A percentile compares a stretch with the other conserved stretches of the same genome.
Evolutionary conservation across 768 basidiomycete species (phyloP).

Genomic region (Suillus alpinus): DNA sequence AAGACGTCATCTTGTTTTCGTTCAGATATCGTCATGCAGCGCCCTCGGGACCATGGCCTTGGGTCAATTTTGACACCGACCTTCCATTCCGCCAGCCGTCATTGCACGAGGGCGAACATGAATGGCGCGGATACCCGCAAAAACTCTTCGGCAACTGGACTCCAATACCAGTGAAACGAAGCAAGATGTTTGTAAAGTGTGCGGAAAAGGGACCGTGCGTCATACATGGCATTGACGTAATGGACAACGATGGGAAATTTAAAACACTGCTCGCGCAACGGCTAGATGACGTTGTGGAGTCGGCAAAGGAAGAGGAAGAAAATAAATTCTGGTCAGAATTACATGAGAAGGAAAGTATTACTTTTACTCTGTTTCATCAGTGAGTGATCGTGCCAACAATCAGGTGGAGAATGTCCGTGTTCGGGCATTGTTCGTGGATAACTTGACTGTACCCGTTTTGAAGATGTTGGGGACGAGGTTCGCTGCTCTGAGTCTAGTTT

Average conservation of each 20-base stretch:
- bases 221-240: background rate
- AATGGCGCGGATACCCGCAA: conserved; percentile 45
- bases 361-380: background rate
- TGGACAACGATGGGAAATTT: conserved; percentile 8
- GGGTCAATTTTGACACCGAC: conserved; percentile 34
- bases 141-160: conserved; percentile 59
- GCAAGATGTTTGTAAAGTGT: conserved; percentile 26
- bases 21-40: conserved; percentile 35
- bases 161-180: conserved; percentile 35
- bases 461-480: conserved; percentile 36
- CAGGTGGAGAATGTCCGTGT: conserved; percentile 33
- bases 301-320: background rate
- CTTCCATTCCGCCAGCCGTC: conserved; percentile 8
- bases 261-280: conserved; percentile 4
- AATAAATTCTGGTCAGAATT: conserved; percentile 27
- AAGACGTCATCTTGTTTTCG: background rate
- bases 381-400: background rate
- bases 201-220: background rate
- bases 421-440: background rate
- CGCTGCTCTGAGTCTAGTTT: background rate
- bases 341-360: conserved; percentile 17
- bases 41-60: conserved; percentile 43
- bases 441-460: conserved; percentile 19
- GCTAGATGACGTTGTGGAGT: too few species aligned
- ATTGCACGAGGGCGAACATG: background rate